phyloP scores from a whole-genome alignment of 768 basidiomycete genomes.

The Dacryopinax spathularia region DNA sequence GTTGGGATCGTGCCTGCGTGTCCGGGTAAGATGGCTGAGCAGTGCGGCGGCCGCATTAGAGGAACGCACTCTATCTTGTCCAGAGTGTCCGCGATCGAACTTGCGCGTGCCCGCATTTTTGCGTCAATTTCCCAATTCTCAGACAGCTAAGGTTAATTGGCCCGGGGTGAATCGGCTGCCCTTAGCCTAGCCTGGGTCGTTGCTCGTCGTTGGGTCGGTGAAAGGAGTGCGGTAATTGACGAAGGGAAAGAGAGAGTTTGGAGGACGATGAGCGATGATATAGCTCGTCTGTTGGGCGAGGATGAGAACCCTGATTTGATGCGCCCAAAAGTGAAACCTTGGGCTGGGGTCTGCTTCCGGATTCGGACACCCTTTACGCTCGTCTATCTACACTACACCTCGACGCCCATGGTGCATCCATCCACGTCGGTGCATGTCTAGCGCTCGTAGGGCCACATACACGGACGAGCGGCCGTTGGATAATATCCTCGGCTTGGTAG shows the following conservation, averaged over 20 bases:
- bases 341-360: neutral
- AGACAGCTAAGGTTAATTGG: neutral
- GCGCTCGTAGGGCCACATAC: too few species aligned
- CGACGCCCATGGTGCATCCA: too few species aligned
- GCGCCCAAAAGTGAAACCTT: neutral
- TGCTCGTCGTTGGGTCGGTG: neutral
- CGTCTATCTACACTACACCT: too few species aligned
- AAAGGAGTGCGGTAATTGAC: neutral
- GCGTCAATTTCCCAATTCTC: neutral
- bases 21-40: neutral
- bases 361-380: neutral
- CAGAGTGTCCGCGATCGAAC: neutral
- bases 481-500: too few species aligned
- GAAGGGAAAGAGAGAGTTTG: neutral
- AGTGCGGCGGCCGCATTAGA: neutral
- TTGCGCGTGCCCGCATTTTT: neutral
- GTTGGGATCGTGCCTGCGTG: slow-evolving; percentile 34
- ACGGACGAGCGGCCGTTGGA: too few species aligned
- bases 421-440: too few species aligned
- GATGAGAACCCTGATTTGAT: neutral
- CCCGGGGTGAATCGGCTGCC: neutral
- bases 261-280: neutral
- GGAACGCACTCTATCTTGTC: slow-evolving; percentile 1
- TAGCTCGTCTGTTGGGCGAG: neutral
- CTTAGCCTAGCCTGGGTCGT: neutral